Base-by-base conservation (phyloP, 202 grass and related monocot genomes). In the Schoenoplectus tabernaemontani region DNA sequence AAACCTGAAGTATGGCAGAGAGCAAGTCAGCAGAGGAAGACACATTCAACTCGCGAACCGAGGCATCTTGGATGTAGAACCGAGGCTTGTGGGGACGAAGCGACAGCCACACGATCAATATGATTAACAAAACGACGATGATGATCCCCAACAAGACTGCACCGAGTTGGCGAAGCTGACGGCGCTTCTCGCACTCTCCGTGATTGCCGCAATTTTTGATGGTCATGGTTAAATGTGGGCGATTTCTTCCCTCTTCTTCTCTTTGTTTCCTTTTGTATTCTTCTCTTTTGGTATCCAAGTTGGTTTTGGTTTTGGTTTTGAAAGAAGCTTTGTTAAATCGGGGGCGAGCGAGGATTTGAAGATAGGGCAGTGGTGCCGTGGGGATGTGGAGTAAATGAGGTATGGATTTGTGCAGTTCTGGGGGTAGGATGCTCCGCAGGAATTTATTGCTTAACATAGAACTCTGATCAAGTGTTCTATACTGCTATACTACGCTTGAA, bases 41-140 rank as follows among this genome's bases (percentile, higher is more conserved):
- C 8, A 95, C 79, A 86, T 94, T 94, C 32, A 98, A 86, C 81
- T 89, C 76, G n/a, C 83, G 62, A 77, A 98, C 84, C 0, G 95
- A 42, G 0, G 87, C 84, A 84, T 95, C 95, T 78, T 98, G 89
- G 37, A 98, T 91, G 86, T 89, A 90, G 89, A 92, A 92, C 0
- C 2, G 32, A 23, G 95, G 95, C 76, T 92, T 98, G 68, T 91
- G 74, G 0, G 95, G 95, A 2, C 88, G 91, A 50, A 98, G 95
- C 43, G 77, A 74, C 32, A 98, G 88, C 89, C 85, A 98, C 0
- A 92, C 82, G 59, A 98, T 1, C 0, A 98, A 61, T 7, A 98
- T 23, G 5, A 89, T 1, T 78, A 98, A 83, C 59, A 88, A 54
- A 8, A 56, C 20, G 0, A 93, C 34, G 8, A 91, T 65, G 36